These are phyloP conservation scores for Cercospora zeina DNA, from an alignment of 2,329 filamentous ascomycete genomes.

Conservation along the genomic window DNA sequence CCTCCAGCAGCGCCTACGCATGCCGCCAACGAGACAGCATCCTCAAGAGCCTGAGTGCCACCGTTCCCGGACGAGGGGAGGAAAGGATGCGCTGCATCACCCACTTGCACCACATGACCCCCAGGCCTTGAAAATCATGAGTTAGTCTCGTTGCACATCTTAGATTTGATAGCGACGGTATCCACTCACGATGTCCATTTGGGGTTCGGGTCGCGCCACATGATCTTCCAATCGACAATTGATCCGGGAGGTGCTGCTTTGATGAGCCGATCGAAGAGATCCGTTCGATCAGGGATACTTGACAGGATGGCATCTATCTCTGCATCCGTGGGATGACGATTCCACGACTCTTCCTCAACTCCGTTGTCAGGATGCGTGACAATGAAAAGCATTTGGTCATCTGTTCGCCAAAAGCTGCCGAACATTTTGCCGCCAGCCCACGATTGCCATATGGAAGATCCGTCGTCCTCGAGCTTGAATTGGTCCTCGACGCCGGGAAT, in stretches of 20 bases:
- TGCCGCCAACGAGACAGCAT: slow-evolving; percentile 48
- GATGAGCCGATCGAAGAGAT: slow-evolving; percentile 35
- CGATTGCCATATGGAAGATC: not conserved
- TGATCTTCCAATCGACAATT: slow-evolving; percentile 53
- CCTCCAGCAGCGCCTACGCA: slow-evolving; percentile 31
- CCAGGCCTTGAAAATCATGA: slow-evolving; percentile 29
- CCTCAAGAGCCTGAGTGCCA: slow-evolving; percentile 50
- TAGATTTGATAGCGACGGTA: not conserved
- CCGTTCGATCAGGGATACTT: not conserved
- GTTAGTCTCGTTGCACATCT: not conserved
- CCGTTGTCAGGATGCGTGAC: not conserved
- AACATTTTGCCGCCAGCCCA: not conserved
- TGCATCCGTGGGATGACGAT: not conserved
- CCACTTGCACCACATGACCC: slow-evolving; percentile 48
- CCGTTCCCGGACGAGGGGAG: slow-evolving; percentile 49
- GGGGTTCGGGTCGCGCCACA: slow-evolving; percentile 51
- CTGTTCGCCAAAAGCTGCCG: not conserved
- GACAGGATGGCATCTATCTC: not conserved
- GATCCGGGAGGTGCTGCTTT: slow-evolving; percentile 48
- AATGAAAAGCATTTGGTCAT: not conserved
- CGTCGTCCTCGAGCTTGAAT: not conserved
- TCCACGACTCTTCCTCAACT: not conserved
- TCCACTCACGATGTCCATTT: slow-evolving; percentile 43
- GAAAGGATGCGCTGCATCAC: slow-evolving; percentile 50
- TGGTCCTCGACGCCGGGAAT: not conserved